Base-by-base conservation (phyloP, 2,329 filamentous ascomycete species). In the Cytospora paraplurivora region DNA sequence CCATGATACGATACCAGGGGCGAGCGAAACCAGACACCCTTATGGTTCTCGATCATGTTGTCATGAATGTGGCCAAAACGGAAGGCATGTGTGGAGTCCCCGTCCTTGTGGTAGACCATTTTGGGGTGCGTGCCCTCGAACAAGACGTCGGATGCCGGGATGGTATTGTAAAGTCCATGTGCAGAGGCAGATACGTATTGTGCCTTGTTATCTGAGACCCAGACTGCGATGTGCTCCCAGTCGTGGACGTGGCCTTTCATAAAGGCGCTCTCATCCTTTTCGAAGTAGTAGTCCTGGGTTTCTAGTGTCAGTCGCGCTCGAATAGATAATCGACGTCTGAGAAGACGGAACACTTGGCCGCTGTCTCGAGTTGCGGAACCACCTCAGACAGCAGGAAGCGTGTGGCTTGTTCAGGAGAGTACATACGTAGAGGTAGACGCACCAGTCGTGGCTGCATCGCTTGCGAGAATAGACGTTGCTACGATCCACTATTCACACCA, bases 241-340 rank as follows among this genome's bases (percentile, higher is more conserved):
- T 77, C 75, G 68, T 80, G 75, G 6, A 76, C 73, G 70, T 27
- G 27, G 27, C 27, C 27, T 27, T 27, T 27, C 27, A 27, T 27
- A 27, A 27, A 27, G 27, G 2, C 27, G 27, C 27, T 27, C 27
- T 27, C 27, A 27, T 80, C 78, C 71, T 79, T 79, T 66, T 80
- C 78, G 60, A 80, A 80, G 70, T 79, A 81, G 70, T 80, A 80
- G 65, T 74, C 77, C 69, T 80, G 80, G 34, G 79, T 52, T 69
- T 77, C 74, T 37, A 6, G 3, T 15, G 6, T 37, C 8, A 37
- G 35, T 37, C 35, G 7, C 35, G 35, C 35, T 37, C 35, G 2
- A 10, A 2, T 8, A 37, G 12, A 13, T 8, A 37, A 7, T 37
- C 35, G 7, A 37, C 8, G 8, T 37, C 35, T 6, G 12, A 37